Evolutionary conservation across 2,329 filamentous ascomycete species (phyloP), one percentile per base, ranked within the genome.

Genomic region (Chrysoporthe cubensis): DNA sequence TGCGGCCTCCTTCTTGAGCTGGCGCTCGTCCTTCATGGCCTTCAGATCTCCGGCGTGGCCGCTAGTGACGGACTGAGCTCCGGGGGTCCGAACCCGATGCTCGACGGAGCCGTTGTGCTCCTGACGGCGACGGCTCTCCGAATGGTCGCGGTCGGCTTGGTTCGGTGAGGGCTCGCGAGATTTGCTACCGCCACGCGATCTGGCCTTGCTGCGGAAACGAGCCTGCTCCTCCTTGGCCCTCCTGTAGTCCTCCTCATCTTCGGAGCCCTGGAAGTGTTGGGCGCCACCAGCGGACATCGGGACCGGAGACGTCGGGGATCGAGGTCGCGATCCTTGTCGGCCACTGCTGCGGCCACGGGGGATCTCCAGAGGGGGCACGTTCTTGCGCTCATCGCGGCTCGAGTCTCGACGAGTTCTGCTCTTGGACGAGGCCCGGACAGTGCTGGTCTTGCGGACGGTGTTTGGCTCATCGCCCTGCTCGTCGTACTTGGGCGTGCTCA

Each of bases 291-390:
- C 87, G 2, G 91, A 88, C 82, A 95, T 90, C 4, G 93, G 92
- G 32, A 94, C 80, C 1, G 94, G 93, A 0, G 93, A 95, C 0
- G 91, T 91, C 1, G 94, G 94, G 1, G 94, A 97, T 62, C 89
- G 84, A 57, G 85, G 80, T 2, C 80, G 75, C n/a, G 88, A 87
- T 2, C 83, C 85, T 21, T 87, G 83, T 18, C 89, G 85, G 18
- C 84, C 85, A 60, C 84, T 80, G 74, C 89, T 91, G 71, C 91
- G 85, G 2, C 90, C 91, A 62, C 91, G 86, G 34, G 74, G 68
- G 9, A 82, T 77, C 7, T 87, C 83, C 42, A 86, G 74, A 1
- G 80, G 76, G 7, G 78, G 78, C 2, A 79, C 79, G 2, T 77
- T 78, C 61, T 78, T 77, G 43, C 43, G 48, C 60, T 86, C 84